These are phyloP conservation scores for Aquilaria malaccensis DNA, from an alignment of 345 rosid genomes.

Conservation along the genomic window DNA sequence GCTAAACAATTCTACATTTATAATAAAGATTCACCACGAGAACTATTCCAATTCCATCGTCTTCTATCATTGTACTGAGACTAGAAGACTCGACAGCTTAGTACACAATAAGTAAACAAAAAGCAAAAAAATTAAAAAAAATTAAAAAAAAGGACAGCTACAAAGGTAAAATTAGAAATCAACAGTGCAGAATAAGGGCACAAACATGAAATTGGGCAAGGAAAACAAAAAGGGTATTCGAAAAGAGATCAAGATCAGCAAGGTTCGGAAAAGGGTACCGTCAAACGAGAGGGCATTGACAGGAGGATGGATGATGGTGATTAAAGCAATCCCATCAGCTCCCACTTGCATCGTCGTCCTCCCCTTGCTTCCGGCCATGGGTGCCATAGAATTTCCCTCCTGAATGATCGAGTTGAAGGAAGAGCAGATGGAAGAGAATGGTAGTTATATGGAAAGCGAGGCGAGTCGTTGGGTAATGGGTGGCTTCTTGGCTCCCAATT, in stretches of 20 bases:
- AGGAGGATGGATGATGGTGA: conserved; percentile 83
- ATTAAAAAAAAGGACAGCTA: conserved; percentile 2
- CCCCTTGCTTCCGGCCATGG: conserved; percentile 38
- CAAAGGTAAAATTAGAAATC: neutral
- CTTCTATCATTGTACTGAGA: too few species aligned
- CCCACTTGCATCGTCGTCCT: conserved; percentile 73
- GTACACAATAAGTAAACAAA: neutral
- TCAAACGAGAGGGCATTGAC: conserved; percentile 84
- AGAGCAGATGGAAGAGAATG: neutral
- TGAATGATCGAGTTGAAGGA: neutral
- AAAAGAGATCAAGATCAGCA: neutral
- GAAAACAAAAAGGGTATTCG: neutral
- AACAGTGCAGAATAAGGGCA: conserved; percentile 12
- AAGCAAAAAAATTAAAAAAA: neutral
- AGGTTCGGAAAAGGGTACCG: conserved; percentile 28
- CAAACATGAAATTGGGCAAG: neutral
- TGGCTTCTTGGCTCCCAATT: neutral
- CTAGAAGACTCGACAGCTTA: neutral
- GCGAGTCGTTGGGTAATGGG: too few species aligned
- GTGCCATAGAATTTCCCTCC: neutral
- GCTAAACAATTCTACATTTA: neutral
- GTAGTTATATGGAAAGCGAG: neutral
- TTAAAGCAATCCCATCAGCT: conserved; percentile 80
- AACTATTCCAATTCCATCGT: neutral
- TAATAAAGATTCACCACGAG: neutral